phyloP scores from a whole-genome alignment of 495 filamentous ascomycete genomes.

The Penicillium subrubescens region DNA sequence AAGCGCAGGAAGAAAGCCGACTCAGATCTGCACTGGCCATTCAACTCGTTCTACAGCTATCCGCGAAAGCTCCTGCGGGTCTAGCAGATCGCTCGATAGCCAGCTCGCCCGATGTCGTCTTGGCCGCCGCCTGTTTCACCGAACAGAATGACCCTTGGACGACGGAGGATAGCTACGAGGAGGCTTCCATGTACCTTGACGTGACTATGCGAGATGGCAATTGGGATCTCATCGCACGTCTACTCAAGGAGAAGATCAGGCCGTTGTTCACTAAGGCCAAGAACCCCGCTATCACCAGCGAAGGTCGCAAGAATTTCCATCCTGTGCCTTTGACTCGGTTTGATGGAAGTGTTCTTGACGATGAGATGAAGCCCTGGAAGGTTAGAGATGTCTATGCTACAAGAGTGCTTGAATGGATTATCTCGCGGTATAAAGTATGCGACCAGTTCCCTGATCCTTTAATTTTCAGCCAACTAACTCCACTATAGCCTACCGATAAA shows the following conservation, averaged over 20 bases:
- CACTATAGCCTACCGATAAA: constrained; percentile 28
- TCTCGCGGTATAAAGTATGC: constrained; percentile 47
- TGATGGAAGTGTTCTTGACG: constrained; percentile 50
- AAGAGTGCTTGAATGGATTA: constrained; percentile 66
- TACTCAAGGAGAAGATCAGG: constrained; percentile 57
- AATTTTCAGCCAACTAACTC: constrained; percentile 9
- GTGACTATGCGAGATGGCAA: constrained; percentile 31
- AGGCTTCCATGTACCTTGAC: constrained; percentile 44
- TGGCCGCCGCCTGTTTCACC: constrained; percentile 51
- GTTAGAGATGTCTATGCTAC: constrained; percentile 60
- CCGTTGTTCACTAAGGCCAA: constrained; percentile 72
- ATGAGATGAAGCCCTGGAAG: constrained; percentile 72
- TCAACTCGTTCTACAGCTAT: constrained; percentile 31
- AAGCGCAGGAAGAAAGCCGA: constrained; percentile 24
- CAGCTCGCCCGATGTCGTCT: constrained; percentile 27
- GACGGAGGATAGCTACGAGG: constrained; percentile 28
- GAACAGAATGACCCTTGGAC: constrained; percentile 58
- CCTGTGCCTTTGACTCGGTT: constrained; percentile 43
- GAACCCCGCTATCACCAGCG: constrained; percentile 61
- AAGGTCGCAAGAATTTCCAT: constrained; percentile 62
- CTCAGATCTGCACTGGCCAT: constrained; percentile 31
- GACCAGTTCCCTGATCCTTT: not conserved
- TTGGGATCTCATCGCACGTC: constrained; percentile 55
- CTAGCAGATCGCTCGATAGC: constrained; percentile 22
- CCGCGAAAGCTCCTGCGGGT: constrained; percentile 15